Conservation (phyloP, 2,329 filamentous ascomycete species). For the Monilinia fructigena region DNA sequence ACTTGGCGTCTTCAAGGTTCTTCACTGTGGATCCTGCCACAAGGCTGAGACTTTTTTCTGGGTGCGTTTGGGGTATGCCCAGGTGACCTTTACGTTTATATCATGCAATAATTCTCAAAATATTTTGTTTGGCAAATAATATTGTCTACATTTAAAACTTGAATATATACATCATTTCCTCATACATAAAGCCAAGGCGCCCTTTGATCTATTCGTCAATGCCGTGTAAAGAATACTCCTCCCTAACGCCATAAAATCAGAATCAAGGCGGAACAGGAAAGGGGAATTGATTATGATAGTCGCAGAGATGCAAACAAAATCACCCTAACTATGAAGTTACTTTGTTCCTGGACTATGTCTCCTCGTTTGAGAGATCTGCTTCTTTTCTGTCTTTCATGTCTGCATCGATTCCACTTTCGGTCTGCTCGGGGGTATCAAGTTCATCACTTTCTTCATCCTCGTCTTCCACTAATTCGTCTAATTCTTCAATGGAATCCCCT, state of each 20-base stretch:
- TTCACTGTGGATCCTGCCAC: not conserved
- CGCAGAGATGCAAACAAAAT: not conserved
- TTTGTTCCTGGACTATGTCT: conserved; percentile 17
- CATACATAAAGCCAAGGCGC: conserved; percentile 3
- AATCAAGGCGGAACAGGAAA: conserved; percentile 12
- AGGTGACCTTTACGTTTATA: not conserved
- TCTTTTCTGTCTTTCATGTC: conserved; percentile 39
- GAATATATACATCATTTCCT: conserved; percentile 16
- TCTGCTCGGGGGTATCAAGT: conserved; percentile 38
- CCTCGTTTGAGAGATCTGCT: conserved; percentile 32
- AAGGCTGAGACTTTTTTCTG: conserved; percentile 2
- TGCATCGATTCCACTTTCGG: conserved; percentile 28
- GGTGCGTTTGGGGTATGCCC: not conserved
- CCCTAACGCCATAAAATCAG: conserved; percentile 18
- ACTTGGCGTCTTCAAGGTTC: conserved; percentile 8
- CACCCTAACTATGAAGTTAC: not conserved
- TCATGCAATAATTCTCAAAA: not conserved
- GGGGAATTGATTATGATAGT: conserved; percentile 17
- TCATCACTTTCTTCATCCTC: conserved; percentile 38
- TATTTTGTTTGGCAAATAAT: conserved; percentile 8
- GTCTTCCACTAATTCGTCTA: conserved; percentile 15
- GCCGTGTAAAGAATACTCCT: conserved; percentile 12
- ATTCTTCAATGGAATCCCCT: conserved; percentile 26
- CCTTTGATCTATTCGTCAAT: conserved; percentile 15
- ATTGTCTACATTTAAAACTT: conserved; percentile 15